Evolutionary conservation across 441 rosid species (phyloP).

Genomic region (Manihot esculenta): DNA sequence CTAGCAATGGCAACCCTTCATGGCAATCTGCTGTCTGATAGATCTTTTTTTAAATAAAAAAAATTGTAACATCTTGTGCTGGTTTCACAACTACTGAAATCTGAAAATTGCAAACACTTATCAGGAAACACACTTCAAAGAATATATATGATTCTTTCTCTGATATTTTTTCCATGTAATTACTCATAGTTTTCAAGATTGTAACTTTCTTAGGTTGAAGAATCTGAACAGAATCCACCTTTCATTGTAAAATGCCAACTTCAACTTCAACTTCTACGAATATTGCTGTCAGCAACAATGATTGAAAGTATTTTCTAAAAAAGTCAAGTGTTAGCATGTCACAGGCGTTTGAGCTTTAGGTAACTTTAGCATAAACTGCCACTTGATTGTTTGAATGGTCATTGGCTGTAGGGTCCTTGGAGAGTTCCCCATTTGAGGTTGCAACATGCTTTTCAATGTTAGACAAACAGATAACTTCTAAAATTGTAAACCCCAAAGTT

Average conservation of each 20-base stretch:
- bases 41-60: no score
- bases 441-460: slow-evolving; percentile 16
- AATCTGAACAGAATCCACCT: not conserved
- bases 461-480: slow-evolving; percentile 18
- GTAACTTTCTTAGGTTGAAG: not conserved
- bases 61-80: not conserved
- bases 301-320: not conserved
- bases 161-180: not conserved
- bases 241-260: not conserved
- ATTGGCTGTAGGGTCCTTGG: slow-evolving; percentile 5
- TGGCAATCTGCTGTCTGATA: not conserved
- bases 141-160: not conserved
- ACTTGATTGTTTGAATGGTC: slow-evolving; percentile 10
- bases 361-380: slow-evolving; percentile 3
- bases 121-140: not conserved
- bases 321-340: not conserved
- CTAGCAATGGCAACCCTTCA: not conserved
- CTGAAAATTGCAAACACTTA: not conserved
- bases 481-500: not conserved
- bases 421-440: slow-evolving; percentile 15
- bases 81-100: not conserved
- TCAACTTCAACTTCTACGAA: not conserved
- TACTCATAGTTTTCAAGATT: not conserved
- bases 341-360: slow-evolving; percentile 7
- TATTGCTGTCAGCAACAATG: not conserved